These are phyloP conservation scores for Blakeslea trispora DNA, from an alignment of 371 early-diverging fungal genomes.

Conservation along the genomic window DNA sequence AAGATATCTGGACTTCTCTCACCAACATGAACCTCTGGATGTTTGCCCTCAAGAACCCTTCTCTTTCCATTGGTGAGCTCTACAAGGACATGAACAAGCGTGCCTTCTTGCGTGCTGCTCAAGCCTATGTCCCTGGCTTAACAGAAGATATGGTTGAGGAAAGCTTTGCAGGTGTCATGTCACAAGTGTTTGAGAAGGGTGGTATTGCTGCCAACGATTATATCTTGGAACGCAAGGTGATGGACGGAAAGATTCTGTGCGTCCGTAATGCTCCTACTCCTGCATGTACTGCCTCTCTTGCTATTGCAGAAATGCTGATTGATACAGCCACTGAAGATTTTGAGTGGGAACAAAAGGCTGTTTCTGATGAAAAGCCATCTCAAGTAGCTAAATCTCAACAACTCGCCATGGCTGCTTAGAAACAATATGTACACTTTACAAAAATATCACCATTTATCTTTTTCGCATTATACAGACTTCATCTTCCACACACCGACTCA, in stretches of 20 bases:
- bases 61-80: constrained; percentile 44
- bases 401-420: constrained; percentile 24
- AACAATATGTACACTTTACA: not conserved
- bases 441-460: not conserved
- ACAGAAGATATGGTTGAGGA: constrained; percentile 51
- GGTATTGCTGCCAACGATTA: constrained; percentile 49
- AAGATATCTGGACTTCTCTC: constrained; percentile 36
- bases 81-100: constrained; percentile 48
- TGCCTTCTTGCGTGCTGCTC: constrained; percentile 45
- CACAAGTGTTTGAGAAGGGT: constrained; percentile 50
- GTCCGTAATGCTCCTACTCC: constrained; percentile 53
- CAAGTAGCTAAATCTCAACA: constrained; percentile 3
- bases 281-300: constrained; percentile 48
- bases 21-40: constrained; percentile 40
- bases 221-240: constrained; percentile 47
- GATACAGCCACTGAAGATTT: constrained; percentile 48
- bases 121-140: constrained; percentile 39
- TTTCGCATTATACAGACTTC: not conserved
- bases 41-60: constrained; percentile 46
- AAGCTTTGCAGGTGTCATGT: constrained; percentile 52
- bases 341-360: constrained; percentile 24
- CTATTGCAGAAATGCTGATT: constrained; percentile 47
- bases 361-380: constrained; percentile 5
- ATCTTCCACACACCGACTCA: not conserved
- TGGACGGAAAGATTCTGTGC: constrained; percentile 45